Conservation (phyloP, 176 grass and related monocot species). For the Dactylis glomerata region DNA sequence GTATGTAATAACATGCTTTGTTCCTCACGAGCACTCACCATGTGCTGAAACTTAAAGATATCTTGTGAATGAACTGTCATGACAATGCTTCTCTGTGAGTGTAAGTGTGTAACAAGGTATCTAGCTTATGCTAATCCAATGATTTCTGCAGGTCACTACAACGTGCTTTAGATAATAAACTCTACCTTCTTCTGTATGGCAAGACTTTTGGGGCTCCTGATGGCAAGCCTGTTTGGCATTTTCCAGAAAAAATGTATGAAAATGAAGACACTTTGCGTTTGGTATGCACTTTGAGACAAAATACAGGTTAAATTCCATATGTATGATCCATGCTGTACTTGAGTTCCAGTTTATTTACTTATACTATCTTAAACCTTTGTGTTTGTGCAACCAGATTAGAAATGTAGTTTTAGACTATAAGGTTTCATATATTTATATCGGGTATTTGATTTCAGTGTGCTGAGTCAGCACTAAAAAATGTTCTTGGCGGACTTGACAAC, state of each 20-base stretch:
- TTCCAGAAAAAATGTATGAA: conserved; percentile 90
- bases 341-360: conserved; percentile 2
- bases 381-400: neutral
- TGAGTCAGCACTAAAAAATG: conserved; percentile 75
- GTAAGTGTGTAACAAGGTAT: neutral
- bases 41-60: conserved; percentile 1
- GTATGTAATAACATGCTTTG: neutral
- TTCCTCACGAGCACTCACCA: neutral
- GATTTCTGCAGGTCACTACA: conserved; percentile 68
- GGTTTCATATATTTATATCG: neutral
- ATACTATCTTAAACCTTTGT: neutral
- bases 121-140: conserved; percentile 1
- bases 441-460: conserved; percentile 70
- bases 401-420: neutral
- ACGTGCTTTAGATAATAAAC: conserved; percentile 82
- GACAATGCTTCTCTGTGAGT: neutral
- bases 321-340: neutral
- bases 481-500: conserved; percentile 71
- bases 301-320: neutral
- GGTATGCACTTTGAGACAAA: conserved; percentile 61
- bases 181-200: conserved; percentile 91
- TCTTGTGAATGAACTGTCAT: conserved; percentile 3
- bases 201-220: conserved; percentile 56
- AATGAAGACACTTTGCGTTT: conserved; percentile 78
- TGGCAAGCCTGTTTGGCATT: conserved; percentile 80